Evolutionary conservation across 2,329 filamentous ascomycete species (phyloP).

Genomic region (Pseudogymnoascus sp.): DNA sequence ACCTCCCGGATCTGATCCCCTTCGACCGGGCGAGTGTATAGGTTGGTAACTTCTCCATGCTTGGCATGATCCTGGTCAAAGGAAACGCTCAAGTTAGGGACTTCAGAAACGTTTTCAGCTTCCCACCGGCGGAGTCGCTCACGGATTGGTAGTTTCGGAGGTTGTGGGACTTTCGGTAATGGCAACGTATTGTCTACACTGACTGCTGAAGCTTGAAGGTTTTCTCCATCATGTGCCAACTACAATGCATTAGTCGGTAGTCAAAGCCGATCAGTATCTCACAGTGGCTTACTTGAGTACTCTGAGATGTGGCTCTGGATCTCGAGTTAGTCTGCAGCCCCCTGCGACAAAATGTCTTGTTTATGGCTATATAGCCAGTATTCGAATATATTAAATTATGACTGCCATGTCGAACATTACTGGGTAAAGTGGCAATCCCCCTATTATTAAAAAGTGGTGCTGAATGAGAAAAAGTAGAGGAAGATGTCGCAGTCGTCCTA

Average conservation of each 20-base stretch:
- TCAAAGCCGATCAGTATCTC: not conserved
- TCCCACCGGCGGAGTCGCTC: constrained; percentile 4
- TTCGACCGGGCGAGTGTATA: not conserved
- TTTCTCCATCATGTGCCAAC: not conserved
- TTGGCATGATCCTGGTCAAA: not conserved
- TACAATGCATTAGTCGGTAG: not conserved
- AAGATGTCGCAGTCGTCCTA: not conserved
- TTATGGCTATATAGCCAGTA: not conserved
- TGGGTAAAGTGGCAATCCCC: not conserved
- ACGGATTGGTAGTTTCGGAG: not conserved
- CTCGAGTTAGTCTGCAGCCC: not conserved
- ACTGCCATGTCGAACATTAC: not conserved
- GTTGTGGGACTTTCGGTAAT: not conserved
- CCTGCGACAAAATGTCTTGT: not conserved
- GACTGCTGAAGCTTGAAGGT: not conserved
- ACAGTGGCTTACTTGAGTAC: not conserved
- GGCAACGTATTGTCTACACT: not conserved
- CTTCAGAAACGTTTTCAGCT: not conserved
- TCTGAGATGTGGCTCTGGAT: not conserved
- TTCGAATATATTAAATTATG: not conserved
- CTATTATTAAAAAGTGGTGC: not conserved
- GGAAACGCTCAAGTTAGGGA: not conserved
- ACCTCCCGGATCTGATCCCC: not conserved
- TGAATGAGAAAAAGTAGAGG: not conserved
- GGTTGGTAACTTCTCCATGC: not conserved